Conservation (phyloP, 768 basidiomycete genomes). For the Nidularia pulvinata region DNA sequence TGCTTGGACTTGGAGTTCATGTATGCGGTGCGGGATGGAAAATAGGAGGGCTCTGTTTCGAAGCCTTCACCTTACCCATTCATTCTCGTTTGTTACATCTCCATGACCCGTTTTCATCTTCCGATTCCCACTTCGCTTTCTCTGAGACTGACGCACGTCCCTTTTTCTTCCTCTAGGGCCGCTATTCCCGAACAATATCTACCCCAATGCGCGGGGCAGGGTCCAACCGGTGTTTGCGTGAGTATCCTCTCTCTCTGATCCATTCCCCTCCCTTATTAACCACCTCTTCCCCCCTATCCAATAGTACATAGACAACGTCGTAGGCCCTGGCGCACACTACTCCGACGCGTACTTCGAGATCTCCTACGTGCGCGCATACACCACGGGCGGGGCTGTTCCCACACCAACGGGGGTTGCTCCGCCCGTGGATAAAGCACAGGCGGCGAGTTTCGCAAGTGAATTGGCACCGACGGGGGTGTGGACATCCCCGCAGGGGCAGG, state of each 20-base stretch:
- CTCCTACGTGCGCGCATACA: slow-evolving; percentile 49
- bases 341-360: slow-evolving; percentile 65
- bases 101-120: not conserved
- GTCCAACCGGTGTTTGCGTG: slow-evolving; percentile 32
- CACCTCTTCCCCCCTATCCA: not conserved
- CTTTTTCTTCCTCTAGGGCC: slow-evolving; percentile 27
- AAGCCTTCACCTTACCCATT: too few relatives aligned
- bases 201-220: slow-evolving; percentile 28
- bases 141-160: too few relatives aligned
- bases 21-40: not conserved
- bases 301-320: slow-evolving; percentile 51
- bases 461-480: not conserved
- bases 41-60: too few relatives aligned
- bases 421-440: not conserved
- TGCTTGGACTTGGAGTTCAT: not conserved
- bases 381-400: not conserved
- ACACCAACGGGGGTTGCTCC: not conserved
- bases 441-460: not conserved
- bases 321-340: slow-evolving; percentile 38
- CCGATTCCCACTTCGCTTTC: not conserved
- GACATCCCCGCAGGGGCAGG: not conserved
- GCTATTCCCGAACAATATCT: slow-evolving; percentile 37
- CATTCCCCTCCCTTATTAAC: not conserved
- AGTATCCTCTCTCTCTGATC: slow-evolving; percentile 4
- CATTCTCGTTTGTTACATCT: too few relatives aligned